phyloP scores from a whole-genome alignment of 225 moss, liverwort and hornwort species.

The Physcomitrium patens region DNA sequence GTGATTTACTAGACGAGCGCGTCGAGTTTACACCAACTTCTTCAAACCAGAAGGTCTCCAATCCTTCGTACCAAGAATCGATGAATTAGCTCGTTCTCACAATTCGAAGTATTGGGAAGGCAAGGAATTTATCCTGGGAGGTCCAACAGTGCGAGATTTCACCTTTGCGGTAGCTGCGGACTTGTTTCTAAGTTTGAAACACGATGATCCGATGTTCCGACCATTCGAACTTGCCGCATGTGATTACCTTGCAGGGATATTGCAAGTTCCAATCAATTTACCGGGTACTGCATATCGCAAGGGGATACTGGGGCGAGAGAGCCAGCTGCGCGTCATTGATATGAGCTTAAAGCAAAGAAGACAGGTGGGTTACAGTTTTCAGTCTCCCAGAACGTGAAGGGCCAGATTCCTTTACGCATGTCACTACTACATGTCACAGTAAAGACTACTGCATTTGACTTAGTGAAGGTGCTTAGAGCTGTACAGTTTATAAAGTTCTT shows the following conservation, averaged over 20 bases:
- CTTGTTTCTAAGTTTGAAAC: conserved; percentile 25
- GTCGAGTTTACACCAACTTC: conserved; percentile 19
- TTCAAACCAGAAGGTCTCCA: conserved; percentile 26
- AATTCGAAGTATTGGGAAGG: conserved; percentile 18
- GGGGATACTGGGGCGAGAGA: neutral
- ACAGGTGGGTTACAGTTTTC: too few relatives aligned
- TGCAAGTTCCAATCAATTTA: conserved; percentile 11
- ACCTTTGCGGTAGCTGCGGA: conserved; percentile 19
- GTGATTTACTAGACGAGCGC: conserved; percentile 9
- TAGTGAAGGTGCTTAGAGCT: too few relatives aligned
- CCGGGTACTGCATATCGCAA: conserved; percentile 11
- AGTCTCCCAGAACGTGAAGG: too few relatives aligned
- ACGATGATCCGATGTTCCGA: neutral
- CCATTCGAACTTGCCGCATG: neutral
- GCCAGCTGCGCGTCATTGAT: neutral
- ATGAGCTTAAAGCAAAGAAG: neutral
- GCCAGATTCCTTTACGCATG: too few relatives aligned
- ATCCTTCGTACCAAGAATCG: conserved; percentile 23
- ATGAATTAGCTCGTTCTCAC: conserved; percentile 3
- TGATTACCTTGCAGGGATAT: neutral
- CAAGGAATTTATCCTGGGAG: conserved; percentile 25
- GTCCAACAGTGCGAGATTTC: neutral
- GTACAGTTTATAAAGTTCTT: neutral
- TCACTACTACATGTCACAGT: too few relatives aligned
- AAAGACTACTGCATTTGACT: too few relatives aligned